These are phyloP conservation scores for Plasmodium chabaudi DNA, from an alignment of 169 alveolate species.

Conservation along the genomic window DNA sequence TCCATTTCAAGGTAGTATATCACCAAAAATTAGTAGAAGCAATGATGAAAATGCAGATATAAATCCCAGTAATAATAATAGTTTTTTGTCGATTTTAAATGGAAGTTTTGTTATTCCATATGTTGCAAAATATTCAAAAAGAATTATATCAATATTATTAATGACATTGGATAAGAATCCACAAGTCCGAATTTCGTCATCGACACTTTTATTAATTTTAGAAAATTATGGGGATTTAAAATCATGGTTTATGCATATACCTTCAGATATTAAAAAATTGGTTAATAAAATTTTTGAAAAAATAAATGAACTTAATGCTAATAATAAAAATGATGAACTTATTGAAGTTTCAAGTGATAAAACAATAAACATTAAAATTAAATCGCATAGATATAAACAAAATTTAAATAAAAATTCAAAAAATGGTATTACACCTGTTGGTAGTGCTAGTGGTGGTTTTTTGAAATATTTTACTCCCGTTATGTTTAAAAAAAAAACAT, in stretches of 20 bases:
- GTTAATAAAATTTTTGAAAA: slow-evolving; percentile 65
- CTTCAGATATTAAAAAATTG: slow-evolving; percentile 34
- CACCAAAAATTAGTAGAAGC: too few relatives aligned
- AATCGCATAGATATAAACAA: slow-evolving; percentile 7
- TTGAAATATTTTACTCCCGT: neutral
- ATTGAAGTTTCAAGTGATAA: slow-evolving; percentile 54
- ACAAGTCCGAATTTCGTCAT: slow-evolving; percentile 35
- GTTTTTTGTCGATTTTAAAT: slow-evolving; percentile 77
- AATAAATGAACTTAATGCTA: slow-evolving; percentile 49
- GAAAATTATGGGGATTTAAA: slow-evolving; percentile 71
- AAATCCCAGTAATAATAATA: slow-evolving; percentile 39
- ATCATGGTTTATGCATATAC: slow-evolving; percentile 46
- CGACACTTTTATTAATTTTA: slow-evolving; percentile 66
- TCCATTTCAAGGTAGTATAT: slow-evolving; percentile 76
- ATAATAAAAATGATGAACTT: slow-evolving; percentile 40
- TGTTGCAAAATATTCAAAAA: slow-evolving; percentile 34
- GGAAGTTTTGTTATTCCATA: slow-evolving; percentile 70
- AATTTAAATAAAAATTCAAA: neutral
- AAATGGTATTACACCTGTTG: neutral
- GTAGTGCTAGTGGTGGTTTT: neutral
- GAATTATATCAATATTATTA: slow-evolving; percentile 47
- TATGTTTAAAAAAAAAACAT: neutral
- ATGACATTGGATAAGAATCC: slow-evolving; percentile 69
- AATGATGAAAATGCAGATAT: too few relatives aligned
- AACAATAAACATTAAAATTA: slow-evolving; percentile 32